Base-by-base conservation (phyloP, 768 basidiomycete species). In the Lactifluus pinguis region DNA sequence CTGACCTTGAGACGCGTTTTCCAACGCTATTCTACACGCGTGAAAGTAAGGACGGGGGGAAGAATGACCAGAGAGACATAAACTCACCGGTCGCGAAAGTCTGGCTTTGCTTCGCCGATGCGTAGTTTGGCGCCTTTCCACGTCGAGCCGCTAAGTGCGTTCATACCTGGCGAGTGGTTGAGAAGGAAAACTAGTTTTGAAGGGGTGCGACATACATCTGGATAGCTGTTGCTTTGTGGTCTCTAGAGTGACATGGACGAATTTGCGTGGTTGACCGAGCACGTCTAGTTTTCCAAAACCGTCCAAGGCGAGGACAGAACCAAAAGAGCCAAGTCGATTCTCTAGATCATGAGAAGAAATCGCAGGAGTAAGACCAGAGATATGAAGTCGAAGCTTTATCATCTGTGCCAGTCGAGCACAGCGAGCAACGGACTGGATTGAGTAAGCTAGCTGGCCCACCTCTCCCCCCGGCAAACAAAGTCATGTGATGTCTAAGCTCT, bases 41-140 rank as follows among this genome's bases (percentile, higher is more conserved):
- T 9, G 32, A 2, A 32, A n/a, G 17, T 8, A 50, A 9, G n/a
- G 17, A 34, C 32, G 17, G 17, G 10, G 14, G 52, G 59, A 66
- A 2, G 11, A 38, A 38, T 13, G 13, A 38, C 9, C 38, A 38
- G 3, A 38, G 10, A 38, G 13, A n/a, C 13, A 17, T 4, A 17
- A 54, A 63, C 76, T 41, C 53, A 87, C 90, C 83, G 77, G 68
- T 85, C 83, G 3, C 71, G 71, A 67, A 78, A 92, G 69, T 91
- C 84, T 1, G 85, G 85, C 63, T 83, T 87, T n/a, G 91, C 90
- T 65, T 92, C 89, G 9, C 89, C 89, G 39, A 93, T 80, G 17
- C 89, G 80, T 36, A 93, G 73, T 65, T 87, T 92, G 21, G 89
- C 75, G n/a, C 92, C 92, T 73, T 91, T 92, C 88, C 89, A 94